These are phyloP conservation scores for Bryum argenteum DNA, from an alignment of 225 moss, liverwort and hornwort species.

Conservation along the genomic window DNA sequence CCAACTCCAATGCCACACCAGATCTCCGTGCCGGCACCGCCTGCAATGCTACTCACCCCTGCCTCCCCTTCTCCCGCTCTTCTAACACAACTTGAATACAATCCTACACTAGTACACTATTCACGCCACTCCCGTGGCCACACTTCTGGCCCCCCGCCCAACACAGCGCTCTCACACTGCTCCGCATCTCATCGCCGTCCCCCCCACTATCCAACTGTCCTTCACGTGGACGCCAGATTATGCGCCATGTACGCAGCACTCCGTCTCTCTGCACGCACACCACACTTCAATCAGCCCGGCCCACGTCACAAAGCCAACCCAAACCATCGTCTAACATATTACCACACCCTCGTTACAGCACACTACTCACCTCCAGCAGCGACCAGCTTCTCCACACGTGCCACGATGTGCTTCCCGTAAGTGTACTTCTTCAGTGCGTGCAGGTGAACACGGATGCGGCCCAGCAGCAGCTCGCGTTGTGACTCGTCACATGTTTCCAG, in stretches of 20 bases:
- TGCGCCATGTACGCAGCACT: conserved; percentile 94
- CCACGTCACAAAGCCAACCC: no score
- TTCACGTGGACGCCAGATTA: conserved; percentile 58
- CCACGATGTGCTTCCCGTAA: conserved; percentile 97
- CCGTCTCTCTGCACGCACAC: conserved; percentile 78
- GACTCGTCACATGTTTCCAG: conserved; percentile 94
- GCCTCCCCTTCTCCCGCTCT: conserved; percentile 54
- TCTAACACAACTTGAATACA: conserved; percentile 67
- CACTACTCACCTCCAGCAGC: conserved; percentile 79
- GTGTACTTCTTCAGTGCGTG: conserved; percentile 99
- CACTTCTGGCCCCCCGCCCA: background rate
- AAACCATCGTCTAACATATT: background rate
- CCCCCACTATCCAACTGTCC: background rate
- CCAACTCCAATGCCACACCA: conserved; percentile 47
- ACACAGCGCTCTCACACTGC: background rate
- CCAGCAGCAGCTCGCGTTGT: conserved; percentile 87
- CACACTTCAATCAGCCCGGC: conserved; percentile 13
- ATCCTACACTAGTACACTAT: conserved; percentile 93
- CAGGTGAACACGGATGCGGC: conserved; percentile 93
- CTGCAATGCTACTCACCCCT: conserved; percentile 55
- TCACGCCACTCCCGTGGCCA: conserved; percentile 65
- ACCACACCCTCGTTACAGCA: background rate
- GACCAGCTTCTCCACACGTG: conserved; percentile 95
- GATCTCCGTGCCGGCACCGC: conserved; percentile 78
- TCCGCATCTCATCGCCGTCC: conserved; percentile 25